Evolutionary conservation across 768 basidiomycete genomes (phyloP).

Genomic region (Tylopilus subfusipes): DNA sequence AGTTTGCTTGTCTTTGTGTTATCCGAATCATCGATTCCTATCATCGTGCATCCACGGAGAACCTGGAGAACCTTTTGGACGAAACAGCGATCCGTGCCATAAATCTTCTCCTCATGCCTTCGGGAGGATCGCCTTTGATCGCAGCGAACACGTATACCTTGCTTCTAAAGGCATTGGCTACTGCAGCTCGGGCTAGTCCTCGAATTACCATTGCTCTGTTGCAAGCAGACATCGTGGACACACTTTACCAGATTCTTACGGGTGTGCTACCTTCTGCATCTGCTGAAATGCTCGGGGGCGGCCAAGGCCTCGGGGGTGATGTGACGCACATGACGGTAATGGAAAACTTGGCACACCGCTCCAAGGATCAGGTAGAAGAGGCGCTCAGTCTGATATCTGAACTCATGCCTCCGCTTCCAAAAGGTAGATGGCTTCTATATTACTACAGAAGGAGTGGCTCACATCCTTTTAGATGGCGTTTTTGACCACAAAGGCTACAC

Average conservation of each 20-base stretch:
- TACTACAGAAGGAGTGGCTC: not conserved
- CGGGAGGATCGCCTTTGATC: slow-evolving; percentile 82
- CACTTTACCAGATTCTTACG: slow-evolving; percentile 91
- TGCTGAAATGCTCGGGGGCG: slow-evolving; percentile 46
- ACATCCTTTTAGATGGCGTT: slow-evolving; percentile 67
- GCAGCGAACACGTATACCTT: slow-evolving; percentile 86
- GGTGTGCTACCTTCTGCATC: slow-evolving; percentile 80
- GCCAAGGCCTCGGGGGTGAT: slow-evolving; percentile 83
- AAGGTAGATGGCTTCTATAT: slow-evolving; percentile 49
- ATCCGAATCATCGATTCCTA: slow-evolving; percentile 94
- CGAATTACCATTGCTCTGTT: slow-evolving; percentile 82
- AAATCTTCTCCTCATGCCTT: slow-evolving; percentile 80
- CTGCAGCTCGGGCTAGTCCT: slow-evolving; percentile 83
- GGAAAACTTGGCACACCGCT: slow-evolving; percentile 93
- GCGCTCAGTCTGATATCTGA: slow-evolving; percentile 86
- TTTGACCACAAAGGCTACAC: slow-evolving; percentile 91
- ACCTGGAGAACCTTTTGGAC: slow-evolving; percentile 84
- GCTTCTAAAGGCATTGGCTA: slow-evolving; percentile 81
- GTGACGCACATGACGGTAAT: slow-evolving; percentile 96
- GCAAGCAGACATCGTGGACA: slow-evolving; percentile 90
- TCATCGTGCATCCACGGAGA: slow-evolving; percentile 76
- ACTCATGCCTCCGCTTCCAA: slow-evolving; percentile 87
- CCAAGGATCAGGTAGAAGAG: slow-evolving; percentile 98
- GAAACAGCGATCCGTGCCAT: slow-evolving; percentile 75
- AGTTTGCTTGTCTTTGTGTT: slow-evolving; percentile 92